Base-by-base conservation (phyloP, 106 monocot genomes). In the Dendrobium huoshanense region DNA sequence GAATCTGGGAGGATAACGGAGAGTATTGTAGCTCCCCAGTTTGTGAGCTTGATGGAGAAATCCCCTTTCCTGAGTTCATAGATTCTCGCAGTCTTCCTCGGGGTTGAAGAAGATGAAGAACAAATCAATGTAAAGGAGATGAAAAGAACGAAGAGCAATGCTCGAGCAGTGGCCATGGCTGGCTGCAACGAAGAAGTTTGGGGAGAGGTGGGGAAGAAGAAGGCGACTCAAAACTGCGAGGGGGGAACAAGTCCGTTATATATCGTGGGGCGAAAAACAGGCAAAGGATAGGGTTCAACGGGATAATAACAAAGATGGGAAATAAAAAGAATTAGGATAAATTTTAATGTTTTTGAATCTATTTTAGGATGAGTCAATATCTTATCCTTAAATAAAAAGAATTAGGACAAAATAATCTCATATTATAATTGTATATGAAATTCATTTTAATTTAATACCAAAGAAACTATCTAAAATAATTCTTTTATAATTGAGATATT, bases 1-100 rank as follows among this genome's bases (percentile, higher is more conserved):
- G 90, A 83, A 64, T 96, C 96, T 47, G 96, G 96, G 41, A 92
- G 83, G 8, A 90, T 41, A 48, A 96, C 91, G 43, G 96, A 93
- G 79, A 90, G 55, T 56, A 96, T 88, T 67, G 88, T 90, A 18
- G 91, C 96, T 22, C 96, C 96, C 89, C 88, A 96, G 78, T 87
- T 96, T 79, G 91, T 91, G 75, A 93, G 80, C 75, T 87, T 93
- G 55, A 96, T n/a, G 6, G 96, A 91, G 87, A 96, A 96, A 54
- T 96, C 87, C 15, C 89, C 93, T 75, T 81, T 88, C 82, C 83
- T 90, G 18, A 96, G 83, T 77, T 93, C 91, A 72, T 93, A 87
- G 22, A 87, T 85, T 72, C 79, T 82, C 0, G 91, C 87, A 55
- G 49, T 80, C 80, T 87, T 86, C 84, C 76, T 79, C 25, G 75